These are phyloP conservation scores for Asclepias syriaca DNA, from an alignment of 257 asterid genomes.

Conservation along the genomic window DNA sequence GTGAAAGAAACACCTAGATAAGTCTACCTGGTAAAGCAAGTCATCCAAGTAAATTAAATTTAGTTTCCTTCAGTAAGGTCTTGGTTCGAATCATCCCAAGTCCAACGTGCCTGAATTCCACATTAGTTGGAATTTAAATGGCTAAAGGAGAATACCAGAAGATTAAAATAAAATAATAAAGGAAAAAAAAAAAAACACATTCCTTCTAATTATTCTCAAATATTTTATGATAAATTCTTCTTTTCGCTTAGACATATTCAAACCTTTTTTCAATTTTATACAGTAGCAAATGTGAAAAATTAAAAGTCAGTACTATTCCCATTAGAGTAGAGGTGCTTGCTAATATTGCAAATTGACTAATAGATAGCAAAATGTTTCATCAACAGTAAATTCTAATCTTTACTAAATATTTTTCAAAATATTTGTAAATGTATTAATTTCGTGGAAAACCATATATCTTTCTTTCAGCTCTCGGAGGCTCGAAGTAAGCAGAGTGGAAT, in stretches of 20 bases:
- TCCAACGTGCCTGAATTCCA: too few relatives aligned
- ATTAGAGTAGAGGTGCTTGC: neutral
- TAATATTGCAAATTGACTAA: neutral
- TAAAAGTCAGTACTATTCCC: neutral
- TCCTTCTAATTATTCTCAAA: too few relatives aligned
- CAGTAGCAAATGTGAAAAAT: neutral
- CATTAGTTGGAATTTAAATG: too few relatives aligned
- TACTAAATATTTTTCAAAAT: neutral
- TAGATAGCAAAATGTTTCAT: neutral
- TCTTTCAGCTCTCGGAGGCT: constrained; percentile 88
- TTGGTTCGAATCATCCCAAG: too few relatives aligned
- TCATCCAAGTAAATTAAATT: neutral
- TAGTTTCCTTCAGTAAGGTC: too few relatives aligned
- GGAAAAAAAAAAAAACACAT: too few relatives aligned
- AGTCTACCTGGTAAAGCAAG: neutral
- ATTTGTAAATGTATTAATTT: neutral
- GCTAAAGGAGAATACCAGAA: too few relatives aligned
- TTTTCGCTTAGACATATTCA: neutral
- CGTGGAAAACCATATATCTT: neutral
- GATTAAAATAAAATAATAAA: too few relatives aligned
- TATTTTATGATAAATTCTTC: neutral
- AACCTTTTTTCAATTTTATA: neutral
- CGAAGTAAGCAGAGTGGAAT: constrained; percentile 95
- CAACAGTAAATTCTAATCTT: neutral
- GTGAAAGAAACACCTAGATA: neutral